A percentile compares a stretch with the other conserved stretches of the same genome.
Evolutionary conservation across 371 early-diverging fungal genomes (phyloP).

Genomic region (Apophysomyces elegans): DNA sequence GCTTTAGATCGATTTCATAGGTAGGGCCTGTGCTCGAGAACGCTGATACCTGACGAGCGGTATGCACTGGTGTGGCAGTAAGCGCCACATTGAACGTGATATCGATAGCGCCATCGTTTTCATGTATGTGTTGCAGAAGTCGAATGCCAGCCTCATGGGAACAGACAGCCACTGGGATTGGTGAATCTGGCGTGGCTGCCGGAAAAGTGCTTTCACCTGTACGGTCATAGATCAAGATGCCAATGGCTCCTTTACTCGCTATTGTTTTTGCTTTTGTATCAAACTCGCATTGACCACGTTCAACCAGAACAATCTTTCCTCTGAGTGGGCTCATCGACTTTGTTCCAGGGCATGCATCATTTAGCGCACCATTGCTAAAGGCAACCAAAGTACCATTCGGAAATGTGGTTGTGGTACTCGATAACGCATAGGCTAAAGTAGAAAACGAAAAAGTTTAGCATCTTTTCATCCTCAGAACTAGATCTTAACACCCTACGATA

Average conservation of each 20-base stretch:
- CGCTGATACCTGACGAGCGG: conserved; percentile 37
- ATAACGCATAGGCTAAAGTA: conserved; percentile 32
- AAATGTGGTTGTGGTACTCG: conserved; percentile 25
- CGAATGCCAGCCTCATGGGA: conserved; percentile 26
- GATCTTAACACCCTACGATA: conserved; percentile 20
- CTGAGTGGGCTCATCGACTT: conserved; percentile 23
- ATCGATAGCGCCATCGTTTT: neutral
- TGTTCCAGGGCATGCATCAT: conserved; percentile 29
- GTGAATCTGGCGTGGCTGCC: conserved; percentile 11
- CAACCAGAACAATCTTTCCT: conserved; percentile 54
- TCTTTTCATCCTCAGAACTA: neutral
- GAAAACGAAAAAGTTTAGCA: neutral
- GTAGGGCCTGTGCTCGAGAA: conserved; percentile 49
- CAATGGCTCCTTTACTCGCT: conserved; percentile 51
- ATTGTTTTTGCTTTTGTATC: conserved; percentile 55
- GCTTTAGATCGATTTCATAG: conserved; percentile 34
- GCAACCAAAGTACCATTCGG: conserved; percentile 37
- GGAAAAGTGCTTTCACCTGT: conserved; percentile 20
- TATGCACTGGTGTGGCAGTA: conserved; percentile 17
- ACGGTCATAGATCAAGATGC: conserved; percentile 52
- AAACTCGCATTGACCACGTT: conserved; percentile 65
- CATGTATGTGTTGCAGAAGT: conserved; percentile 7
- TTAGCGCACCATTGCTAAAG: conserved; percentile 16
- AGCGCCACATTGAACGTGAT: conserved; percentile 14
- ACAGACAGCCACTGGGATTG: conserved; percentile 45